Evolutionary conservation across 1,284 basidiomycete genomes (phyloP), one percentile per base, ranked within the genome.

Genomic region (Ustilago esculenta): DNA sequence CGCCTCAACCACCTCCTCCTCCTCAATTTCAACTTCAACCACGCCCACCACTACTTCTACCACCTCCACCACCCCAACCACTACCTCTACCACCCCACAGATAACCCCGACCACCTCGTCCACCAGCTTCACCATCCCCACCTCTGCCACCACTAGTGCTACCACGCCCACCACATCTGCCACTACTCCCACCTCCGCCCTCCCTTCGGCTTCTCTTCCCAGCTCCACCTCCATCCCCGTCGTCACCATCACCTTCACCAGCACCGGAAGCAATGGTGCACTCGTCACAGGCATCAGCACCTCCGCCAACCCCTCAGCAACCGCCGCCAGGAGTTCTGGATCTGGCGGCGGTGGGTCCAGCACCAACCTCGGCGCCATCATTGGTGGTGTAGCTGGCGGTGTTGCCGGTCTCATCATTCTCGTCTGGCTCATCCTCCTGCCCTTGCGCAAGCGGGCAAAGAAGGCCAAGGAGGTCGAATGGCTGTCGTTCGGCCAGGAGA

Each of bases 381-480:
- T 73, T 29, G 73, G 73, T 10, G 73, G 70, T 47, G 60, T 73
- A n/a, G 73, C 72, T 10, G 73, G 73, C 34, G 73, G 70, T 39
- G 51, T 73, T 2, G 69, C 67, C 10, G 71, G 71, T 46, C 50
- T 75, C 27, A 61, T 69, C 34, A 65, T 75, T 21, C 35, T 75
- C 27, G 48, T 70, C 25, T 72, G 70, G 69, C 54, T 75, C 14
- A 70, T 75, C 46, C 49, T 75, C 23, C 34, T 75, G n/a, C 70
- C 73, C 2, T 30, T 75, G 32, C 73, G 73, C 27, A 55, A 44
- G 24, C 50, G 70, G 9, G 61, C 63, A 20, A 68, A 57, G 42
- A 68, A 71, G 58, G 53, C 55, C 12, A 73, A 75, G 43, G 71
- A 75, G 40, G 73, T 75, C 29, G 73, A 75, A 34, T 75, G 73